phyloP scores from a whole-genome alignment of 208 protist species.

The Acanthamoeba rhysodes region DNA sequence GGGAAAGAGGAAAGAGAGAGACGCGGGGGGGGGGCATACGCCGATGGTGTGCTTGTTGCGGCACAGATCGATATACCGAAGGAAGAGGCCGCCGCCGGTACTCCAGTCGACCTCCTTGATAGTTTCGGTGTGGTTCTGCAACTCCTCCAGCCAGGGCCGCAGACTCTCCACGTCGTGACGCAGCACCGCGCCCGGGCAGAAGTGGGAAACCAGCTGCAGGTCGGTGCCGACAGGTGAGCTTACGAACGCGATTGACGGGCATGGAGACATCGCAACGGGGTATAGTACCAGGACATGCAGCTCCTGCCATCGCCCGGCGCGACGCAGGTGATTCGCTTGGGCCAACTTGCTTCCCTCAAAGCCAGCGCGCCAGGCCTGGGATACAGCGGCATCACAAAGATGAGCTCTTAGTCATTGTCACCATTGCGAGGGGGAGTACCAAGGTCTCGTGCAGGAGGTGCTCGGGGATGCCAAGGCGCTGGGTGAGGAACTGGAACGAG shows the following conservation, averaged over 20 bases:
- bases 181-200: neutral
- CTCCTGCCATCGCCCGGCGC: neutral
- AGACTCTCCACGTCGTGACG: conserved; percentile 1
- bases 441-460: neutral
- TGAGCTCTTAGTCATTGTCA: neutral
- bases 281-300: neutral
- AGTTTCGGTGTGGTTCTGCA: neutral
- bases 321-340: neutral
- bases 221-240: neutral
- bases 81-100: conserved; percentile 1
- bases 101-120: neutral
- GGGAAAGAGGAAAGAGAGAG: too few relatives aligned
- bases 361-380: neutral
- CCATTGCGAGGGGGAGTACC: neutral
- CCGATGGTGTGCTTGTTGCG: neutral
- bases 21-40: neutral
- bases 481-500: neutral
- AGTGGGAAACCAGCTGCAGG: neutral
- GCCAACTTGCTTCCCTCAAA: neutral
- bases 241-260: too few relatives aligned
- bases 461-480: neutral
- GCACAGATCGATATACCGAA: neutral
- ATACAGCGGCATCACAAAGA: too few relatives aligned
- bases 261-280: neutral
- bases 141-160: neutral